Conservation (phyloP, 2,329 filamentous ascomycete genomes). For the Cladophialophora psammophila region DNA sequence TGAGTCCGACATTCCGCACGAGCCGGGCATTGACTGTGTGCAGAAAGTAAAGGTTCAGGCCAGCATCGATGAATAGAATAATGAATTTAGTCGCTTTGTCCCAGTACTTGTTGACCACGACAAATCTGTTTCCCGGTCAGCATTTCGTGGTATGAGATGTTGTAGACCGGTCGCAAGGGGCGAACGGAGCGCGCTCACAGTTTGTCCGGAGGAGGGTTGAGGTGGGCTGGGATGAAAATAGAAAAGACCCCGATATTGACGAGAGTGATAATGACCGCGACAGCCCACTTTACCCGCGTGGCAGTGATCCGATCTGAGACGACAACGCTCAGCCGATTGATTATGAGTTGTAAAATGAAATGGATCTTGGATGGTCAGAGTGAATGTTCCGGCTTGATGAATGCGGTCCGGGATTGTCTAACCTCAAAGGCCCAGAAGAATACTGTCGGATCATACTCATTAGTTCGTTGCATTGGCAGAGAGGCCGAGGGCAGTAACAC, state of each 20-base stretch:
- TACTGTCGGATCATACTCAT: background rate
- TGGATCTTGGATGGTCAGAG: conserved; percentile 47
- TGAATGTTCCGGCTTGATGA: background rate
- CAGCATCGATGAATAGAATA: conserved; percentile 59
- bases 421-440: background rate
- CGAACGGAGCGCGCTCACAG: no score
- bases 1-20: conserved; percentile 47
- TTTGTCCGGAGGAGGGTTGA: no score
- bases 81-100: conserved; percentile 48
- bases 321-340: conserved; percentile 55
- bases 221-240: background rate
- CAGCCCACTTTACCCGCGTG: background rate
- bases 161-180: no score
- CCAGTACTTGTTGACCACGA: background rate
- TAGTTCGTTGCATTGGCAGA: no score
- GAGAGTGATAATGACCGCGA: background rate
- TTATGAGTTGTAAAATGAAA: conserved; percentile 54
- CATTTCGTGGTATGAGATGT: conserved; percentile 38
- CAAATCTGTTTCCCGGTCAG: background rate
- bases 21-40: conserved; percentile 49
- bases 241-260: background rate
- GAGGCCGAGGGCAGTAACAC: no score
- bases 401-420: background rate
- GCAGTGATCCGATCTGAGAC: conserved; percentile 47
- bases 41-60: conserved; percentile 63